Conservation (phyloP, 2,329 filamentous ascomycete genomes). For the Aureobasidium sp. region DNA sequence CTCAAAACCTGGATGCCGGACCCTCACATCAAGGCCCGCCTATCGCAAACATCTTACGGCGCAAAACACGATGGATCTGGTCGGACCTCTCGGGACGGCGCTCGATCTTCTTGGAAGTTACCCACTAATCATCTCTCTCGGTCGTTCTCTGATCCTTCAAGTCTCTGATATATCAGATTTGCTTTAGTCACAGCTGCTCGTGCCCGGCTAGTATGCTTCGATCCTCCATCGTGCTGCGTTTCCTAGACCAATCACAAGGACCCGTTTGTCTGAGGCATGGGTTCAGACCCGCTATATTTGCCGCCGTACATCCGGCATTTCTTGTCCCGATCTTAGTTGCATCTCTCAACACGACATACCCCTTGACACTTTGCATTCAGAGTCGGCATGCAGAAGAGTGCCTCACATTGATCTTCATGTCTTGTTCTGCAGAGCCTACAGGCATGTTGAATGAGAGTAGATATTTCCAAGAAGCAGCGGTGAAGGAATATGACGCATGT, state of each 20-base stretch:
- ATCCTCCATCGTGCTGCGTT: neutral
- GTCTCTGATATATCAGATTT: slow-evolving; percentile 1
- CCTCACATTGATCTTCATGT: slow-evolving; percentile 10
- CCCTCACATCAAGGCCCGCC: neutral
- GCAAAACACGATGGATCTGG: neutral
- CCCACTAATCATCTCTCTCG: neutral
- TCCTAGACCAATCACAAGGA: neutral
- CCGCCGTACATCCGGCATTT: neutral
- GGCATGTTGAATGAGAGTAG: neutral
- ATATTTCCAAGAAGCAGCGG: slow-evolving; percentile 6
- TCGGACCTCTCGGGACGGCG: neutral
- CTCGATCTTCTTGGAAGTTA: neutral
- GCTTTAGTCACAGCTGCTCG: neutral
- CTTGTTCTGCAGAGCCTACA: neutral
- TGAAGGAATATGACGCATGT: slow-evolving; percentile 6
- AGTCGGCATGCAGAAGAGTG: neutral
- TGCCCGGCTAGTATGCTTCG: neutral
- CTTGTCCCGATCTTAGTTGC: neutral
- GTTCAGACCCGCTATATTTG: neutral
- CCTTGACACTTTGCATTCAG: slow-evolving; percentile 2
- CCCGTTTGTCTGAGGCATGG: neutral
- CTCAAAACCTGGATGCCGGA: slow-evolving; percentile 7
- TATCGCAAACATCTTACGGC: neutral
- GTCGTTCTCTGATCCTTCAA: neutral
- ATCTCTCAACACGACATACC: neutral